Evolutionary conservation across 805 yeast genomes (phyloP), one percentile per base, ranked within the genome.

Genomic region (Danielia oregonensis): DNA sequence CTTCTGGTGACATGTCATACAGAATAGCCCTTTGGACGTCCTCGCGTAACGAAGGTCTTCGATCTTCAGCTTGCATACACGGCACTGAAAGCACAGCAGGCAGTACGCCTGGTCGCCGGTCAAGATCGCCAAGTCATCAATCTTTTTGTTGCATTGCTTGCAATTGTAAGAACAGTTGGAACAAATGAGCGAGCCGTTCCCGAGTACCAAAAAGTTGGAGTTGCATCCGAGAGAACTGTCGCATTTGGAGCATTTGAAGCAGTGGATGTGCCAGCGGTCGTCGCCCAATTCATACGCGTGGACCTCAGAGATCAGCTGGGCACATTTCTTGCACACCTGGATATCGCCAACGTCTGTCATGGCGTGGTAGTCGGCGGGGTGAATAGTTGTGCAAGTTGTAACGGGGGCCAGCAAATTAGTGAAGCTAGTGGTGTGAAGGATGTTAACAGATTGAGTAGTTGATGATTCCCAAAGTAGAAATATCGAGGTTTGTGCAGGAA

Each of bases 91-190:
- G 59, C 98, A 91, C 32, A 72, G 70, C 6, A 94, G 78, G 58
- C 97, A 93, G 58, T 86, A 93, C 3, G 97, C 96, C 55, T 86
- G 91, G 49, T 93, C 94, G 17, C 96, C 96, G 1, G 97, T 88
- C 22, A 91, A 68, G 19, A 93, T 89, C 10, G 98, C 97, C 66
- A 87, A 70, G 57, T 91, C 96, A 48, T 85, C 91, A 43, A 91
- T 93, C 56, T 86, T 85, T 53, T 82, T 82, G 31, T 78, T 76
- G 68, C 98, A 91, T 39, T 80, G 78, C 47, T 78, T 78, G 59
- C 98, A 91, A 28, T 82, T 76, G 56, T 91, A 94, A n/a, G 95
- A 85, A 58, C 98, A 91, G 37, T 82, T 82, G 26, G 86, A 78
- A 58, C 98, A 91, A 10, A 91, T 86, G 38, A 93, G 65, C 32